These are phyloP conservation scores for Helianthus tuberosus DNA, from an alignment of 129 eudicot genomes.

Conservation along the genomic window DNA sequence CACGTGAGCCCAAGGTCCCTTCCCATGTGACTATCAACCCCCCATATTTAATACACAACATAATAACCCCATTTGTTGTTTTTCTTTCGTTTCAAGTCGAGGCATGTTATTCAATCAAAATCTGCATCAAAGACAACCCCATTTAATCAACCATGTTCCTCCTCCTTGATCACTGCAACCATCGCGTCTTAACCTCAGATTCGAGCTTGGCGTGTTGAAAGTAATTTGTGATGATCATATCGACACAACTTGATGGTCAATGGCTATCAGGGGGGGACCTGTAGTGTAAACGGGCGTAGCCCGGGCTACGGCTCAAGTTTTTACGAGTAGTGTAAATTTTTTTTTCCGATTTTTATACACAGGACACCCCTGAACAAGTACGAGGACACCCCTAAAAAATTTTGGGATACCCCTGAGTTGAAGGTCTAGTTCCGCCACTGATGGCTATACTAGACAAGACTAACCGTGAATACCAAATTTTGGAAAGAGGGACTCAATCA, in stretches of 20 bases:
- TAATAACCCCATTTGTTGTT: constrained; percentile 21
- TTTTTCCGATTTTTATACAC: no score
- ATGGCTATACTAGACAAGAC: neutral
- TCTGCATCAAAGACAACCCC: constrained; percentile 7
- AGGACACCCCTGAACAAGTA: no score
- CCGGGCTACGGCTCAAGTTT: no score
- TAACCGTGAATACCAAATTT: neutral
- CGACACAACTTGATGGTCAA: neutral
- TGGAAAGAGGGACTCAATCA: constrained; percentile 10
- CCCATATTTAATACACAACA: constrained; percentile 16
- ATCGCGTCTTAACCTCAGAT: constrained; percentile 8
- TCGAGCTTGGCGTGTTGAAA: constrained; percentile 13
- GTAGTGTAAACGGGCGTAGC: no score
- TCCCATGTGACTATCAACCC: constrained; percentile 32
- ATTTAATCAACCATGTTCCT: constrained; percentile 19
- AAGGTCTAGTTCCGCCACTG: no score
- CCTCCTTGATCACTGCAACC: constrained; percentile 7
- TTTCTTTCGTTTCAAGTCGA: constrained; percentile 14
- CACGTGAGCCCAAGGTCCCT: constrained; percentile 25
- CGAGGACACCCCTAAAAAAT: no score
- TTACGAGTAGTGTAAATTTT: no score
- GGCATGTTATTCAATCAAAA: constrained; percentile 7
- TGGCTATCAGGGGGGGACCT: no score
- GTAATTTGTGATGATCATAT: constrained; percentile 5
- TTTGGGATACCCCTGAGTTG: no score